Evolutionary conservation across 805 yeast genomes (phyloP).

Genomic region (Candida loeiensis): DNA sequence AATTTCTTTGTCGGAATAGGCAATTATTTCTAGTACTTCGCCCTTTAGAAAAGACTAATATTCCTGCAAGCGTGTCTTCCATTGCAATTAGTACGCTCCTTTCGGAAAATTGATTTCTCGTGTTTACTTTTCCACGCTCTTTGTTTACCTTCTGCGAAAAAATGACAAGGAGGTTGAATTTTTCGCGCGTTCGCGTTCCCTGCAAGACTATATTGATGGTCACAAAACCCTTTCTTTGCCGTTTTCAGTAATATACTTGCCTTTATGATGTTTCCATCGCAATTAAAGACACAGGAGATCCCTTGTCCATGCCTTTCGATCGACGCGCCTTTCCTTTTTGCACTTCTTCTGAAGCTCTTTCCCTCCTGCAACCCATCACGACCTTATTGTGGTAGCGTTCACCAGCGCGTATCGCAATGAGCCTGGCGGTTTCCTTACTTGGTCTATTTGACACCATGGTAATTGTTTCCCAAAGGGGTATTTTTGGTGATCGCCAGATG

Average conservation of each 20-base stretch:
- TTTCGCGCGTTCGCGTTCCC: conserved; percentile 4
- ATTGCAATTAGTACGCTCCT: conserved; percentile 1
- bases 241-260: background rate
- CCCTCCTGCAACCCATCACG: too few relatives aligned
- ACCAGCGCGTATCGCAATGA: too few relatives aligned
- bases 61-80: conserved; percentile 1
- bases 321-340: too few relatives aligned
- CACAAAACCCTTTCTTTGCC: background rate
- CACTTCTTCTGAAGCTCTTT: too few relatives aligned
- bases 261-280: background rate
- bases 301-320: too few relatives aligned
- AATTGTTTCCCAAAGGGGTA: too few relatives aligned
- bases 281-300: too few relatives aligned
- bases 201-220: background rate
- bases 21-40: background rate
- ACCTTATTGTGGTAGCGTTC: too few relatives aligned
- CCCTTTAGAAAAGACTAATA: background rate
- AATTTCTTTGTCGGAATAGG: background rate
- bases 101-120: conserved; percentile 1
- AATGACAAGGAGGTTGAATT: background rate
- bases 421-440: too few relatives aligned
- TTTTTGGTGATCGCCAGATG: too few relatives aligned
- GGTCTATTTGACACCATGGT: too few relatives aligned
- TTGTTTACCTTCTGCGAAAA: conserved; percentile 2
- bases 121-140: conserved; percentile 2